Evolutionary conservation across 1,284 basidiomycete species (phyloP).

Genomic region (Pseudozyma sp.): DNA sequence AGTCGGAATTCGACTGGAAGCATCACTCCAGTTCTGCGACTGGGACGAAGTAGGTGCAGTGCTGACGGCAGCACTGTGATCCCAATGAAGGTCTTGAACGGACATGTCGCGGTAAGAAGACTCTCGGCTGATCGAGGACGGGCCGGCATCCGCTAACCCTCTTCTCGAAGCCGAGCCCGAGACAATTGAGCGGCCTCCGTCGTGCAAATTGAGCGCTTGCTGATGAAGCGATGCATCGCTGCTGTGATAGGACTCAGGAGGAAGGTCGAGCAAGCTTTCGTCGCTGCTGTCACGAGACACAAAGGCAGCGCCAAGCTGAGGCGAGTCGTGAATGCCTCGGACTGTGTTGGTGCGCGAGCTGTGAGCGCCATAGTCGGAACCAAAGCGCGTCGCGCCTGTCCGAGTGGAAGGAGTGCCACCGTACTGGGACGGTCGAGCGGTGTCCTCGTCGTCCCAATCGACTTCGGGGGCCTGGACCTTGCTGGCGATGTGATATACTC

Average conservation of each 20-base stretch:
- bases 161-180: constrained; percentile 24
- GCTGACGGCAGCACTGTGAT: constrained; percentile 30
- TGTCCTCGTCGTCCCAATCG: constrained; percentile 52
- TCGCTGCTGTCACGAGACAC: constrained; percentile 41
- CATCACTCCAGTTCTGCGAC: constrained; percentile 28
- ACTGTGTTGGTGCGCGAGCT: constrained; percentile 50
- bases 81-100: constrained; percentile 23
- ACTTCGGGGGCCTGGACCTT: constrained; percentile 71
- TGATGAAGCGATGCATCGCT: constrained; percentile 35
- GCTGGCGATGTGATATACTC: constrained; percentile 80
- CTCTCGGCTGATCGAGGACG: constrained; percentile 22
- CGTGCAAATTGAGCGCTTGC: constrained; percentile 1
- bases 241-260: constrained; percentile 47
- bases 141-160: background rate
- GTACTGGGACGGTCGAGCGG: constrained; percentile 46
- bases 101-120: constrained; percentile 38
- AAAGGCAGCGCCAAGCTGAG: constrained; percentile 30
- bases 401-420: constrained; percentile 40
- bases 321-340: constrained; percentile 32
- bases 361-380: constrained; percentile 44
- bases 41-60: constrained; percentile 47
- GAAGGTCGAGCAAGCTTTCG: constrained; percentile 44
- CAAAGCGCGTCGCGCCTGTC: constrained; percentile 43
- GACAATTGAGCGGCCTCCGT: constrained; percentile 21
- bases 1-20: background rate